A percentile compares a stretch with the other conserved stretches of the same genome.
These are phyloP conservation scores for Aspergillus taichungensis DNA, from an alignment of 495 filamentous ascomycete genomes.

Conservation along the genomic window DNA sequence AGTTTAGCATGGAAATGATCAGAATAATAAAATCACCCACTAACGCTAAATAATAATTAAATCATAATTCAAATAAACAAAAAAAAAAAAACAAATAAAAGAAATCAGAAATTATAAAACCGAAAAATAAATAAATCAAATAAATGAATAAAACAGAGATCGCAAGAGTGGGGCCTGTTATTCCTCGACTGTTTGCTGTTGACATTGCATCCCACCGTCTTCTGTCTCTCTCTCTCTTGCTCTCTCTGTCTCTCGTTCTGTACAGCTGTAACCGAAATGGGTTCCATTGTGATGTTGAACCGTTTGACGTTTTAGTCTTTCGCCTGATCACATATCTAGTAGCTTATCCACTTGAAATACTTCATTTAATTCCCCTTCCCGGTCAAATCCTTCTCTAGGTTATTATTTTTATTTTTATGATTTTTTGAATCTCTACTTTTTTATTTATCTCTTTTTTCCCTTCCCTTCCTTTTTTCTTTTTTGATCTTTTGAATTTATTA, in stretches of 20 bases:
- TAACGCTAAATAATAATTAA: slow-evolving; percentile 2
- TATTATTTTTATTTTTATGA: slow-evolving; percentile 7
- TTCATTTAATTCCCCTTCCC: slow-evolving; percentile 28
- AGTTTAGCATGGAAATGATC: slow-evolving; percentile 13
- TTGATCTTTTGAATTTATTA: neutral
- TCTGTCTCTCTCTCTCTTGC: too few relatives aligned
- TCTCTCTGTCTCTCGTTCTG: slow-evolving; percentile 11
- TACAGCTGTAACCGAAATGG: slow-evolving; percentile 39
- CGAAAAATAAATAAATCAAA: slow-evolving; percentile 3
- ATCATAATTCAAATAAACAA: slow-evolving; percentile 7
- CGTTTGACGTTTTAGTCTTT: slow-evolving; percentile 29
- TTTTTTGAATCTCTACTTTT: slow-evolving; percentile 1
- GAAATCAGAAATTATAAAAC: slow-evolving; percentile 5
- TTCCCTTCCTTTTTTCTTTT: slow-evolving; percentile 4
- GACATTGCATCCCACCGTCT: slow-evolving; percentile 24
- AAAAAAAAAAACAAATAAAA: slow-evolving; percentile 5
- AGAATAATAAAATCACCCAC: slow-evolving; percentile 5
- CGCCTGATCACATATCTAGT: slow-evolving; percentile 32
- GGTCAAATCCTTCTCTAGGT: slow-evolving; percentile 14
- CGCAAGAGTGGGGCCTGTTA: slow-evolving; percentile 10
- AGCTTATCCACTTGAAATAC: slow-evolving; percentile 33
- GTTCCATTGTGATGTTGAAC: slow-evolving; percentile 23
- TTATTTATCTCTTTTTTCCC: slow-evolving; percentile 11
- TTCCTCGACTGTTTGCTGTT: slow-evolving; percentile 30
- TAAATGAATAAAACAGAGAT: too few relatives aligned